phyloP scores from a whole-genome alignment of 257 asterid species.

The Henckelia pumila region DNA sequence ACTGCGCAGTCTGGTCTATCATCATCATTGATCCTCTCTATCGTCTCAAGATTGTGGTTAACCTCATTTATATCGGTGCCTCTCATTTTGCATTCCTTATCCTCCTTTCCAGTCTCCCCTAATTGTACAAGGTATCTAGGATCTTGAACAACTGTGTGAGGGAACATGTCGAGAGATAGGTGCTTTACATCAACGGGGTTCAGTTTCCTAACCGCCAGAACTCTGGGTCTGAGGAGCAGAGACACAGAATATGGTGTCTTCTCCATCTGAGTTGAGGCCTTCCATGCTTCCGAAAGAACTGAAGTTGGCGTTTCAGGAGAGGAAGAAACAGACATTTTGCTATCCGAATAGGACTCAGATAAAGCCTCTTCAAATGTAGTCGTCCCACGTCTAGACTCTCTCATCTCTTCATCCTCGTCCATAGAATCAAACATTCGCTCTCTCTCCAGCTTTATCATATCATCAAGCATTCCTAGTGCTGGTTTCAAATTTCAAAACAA shows the following conservation, averaged over 20 bases:
- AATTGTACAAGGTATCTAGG: constrained; percentile 32
- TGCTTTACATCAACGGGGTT: constrained; percentile 77
- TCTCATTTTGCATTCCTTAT: constrained; percentile 24
- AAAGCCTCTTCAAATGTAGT: constrained; percentile 47
- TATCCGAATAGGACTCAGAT: constrained; percentile 46
- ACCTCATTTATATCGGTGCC: constrained; percentile 21
- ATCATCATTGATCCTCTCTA: constrained; percentile 29
- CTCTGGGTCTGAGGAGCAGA: constrained; percentile 49
- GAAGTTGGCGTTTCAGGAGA: constrained; percentile 92
- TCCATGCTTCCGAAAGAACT: constrained; percentile 54
- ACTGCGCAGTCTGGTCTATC: constrained; percentile 25
- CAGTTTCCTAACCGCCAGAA: constrained; percentile 63
- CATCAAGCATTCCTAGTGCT: constrained; percentile 72
- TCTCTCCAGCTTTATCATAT: constrained; percentile 60
- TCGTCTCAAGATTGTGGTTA: constrained; percentile 35
- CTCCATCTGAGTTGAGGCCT: constrained; percentile 25
- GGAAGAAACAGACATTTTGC: constrained; percentile 36
- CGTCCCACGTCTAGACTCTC: constrained; percentile 37
- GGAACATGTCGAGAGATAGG: constrained; percentile 68
- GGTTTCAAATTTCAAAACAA: neutral
- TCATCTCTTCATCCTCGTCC: constrained; percentile 60
- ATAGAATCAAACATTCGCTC: constrained; percentile 61
- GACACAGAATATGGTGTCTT: constrained; percentile 50
- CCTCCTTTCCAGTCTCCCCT: constrained; percentile 13
- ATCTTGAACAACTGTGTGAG: constrained; percentile 49